Base-by-base conservation (phyloP, 2,329 filamentous ascomycete genomes). In the Sclerotinia trifoliorum region DNA sequence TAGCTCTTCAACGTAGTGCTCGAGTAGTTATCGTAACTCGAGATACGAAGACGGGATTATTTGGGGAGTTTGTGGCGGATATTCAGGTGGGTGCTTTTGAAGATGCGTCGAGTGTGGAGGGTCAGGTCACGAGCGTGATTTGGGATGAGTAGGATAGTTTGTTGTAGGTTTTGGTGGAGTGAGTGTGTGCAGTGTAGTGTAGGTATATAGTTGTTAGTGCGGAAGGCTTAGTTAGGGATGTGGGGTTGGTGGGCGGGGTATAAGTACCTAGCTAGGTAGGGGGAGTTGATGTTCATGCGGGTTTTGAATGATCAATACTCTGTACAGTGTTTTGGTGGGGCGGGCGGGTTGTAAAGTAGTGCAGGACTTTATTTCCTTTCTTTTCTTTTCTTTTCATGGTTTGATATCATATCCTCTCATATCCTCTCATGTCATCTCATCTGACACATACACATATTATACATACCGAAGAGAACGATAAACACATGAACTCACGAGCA, bases 21-120 rank as follows among this genome's bases (percentile, higher is more conserved):
- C 75, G 78, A 13, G 80, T 85, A 0, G 79, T 79, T 6, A 76
- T 85, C 39, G 72, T 81, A 7, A 67, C 74, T 66, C 74, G 83
- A 1, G 77, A 85, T 77, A 74, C 79, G 2, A 71, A 73, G 52
- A 79, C 75, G 10, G 83, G 83, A 0, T 70, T 75, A 52, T 78
- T 83, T 64, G 79, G 79, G 3, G 65, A 71, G 5, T 67, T 77
- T 58, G 70, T 77, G 5, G 77, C 75, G 11, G 70, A 70, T 29
- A 62, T 74, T 13, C 56, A 61, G 13, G 19, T 67, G 3, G 65
- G 65, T 13, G 6, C 2, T 32, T 67, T 24, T 26, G 17, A 19
- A 11, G 35, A 21, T 1, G 32, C 13, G 7, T 24, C 21, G 3
- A 68, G 71, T 24, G 56, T 73, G 21, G 24, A 60, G 15, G 76